phyloP scores from a whole-genome alignment of 1,139 yeast genomes.

The Pichia sp. region DNA sequence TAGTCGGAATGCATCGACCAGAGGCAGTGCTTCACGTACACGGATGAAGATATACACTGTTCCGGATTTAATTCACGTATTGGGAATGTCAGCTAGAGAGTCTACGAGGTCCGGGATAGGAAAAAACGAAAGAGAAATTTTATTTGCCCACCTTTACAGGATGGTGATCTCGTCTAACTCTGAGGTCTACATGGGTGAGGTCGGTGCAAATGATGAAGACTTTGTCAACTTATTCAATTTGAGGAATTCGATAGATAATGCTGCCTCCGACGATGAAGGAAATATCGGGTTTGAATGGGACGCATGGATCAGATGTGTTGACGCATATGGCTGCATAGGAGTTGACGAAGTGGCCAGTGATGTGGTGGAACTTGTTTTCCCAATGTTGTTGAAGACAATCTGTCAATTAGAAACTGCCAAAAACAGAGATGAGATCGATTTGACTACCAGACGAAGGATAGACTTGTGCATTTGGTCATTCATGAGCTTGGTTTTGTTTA shows the following conservation, averaged over 20 bases:
- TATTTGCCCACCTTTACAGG: constrained; percentile 49
- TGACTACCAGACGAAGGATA: constrained; percentile 10
- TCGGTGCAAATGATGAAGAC: constrained; percentile 15
- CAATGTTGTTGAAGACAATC: constrained; percentile 29
- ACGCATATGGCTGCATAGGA: constrained; percentile 44
- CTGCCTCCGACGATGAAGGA: not conserved
- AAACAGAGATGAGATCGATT: constrained; percentile 30
- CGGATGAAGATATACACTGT: constrained; percentile 21
- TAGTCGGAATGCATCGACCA: constrained; percentile 7
- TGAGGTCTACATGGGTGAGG: constrained; percentile 30
- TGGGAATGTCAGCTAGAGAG: constrained; percentile 31
- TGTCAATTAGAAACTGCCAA: constrained; percentile 16
- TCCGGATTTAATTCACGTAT: constrained; percentile 32
- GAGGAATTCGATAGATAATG: constrained; percentile 26
- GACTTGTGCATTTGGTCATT: constrained; percentile 37
- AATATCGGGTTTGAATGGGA: constrained; percentile 35
- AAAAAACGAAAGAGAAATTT: constrained; percentile 44
- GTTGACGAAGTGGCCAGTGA: constrained; percentile 52
- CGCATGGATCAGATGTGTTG: constrained; percentile 36
- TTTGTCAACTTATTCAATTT: constrained; percentile 31
- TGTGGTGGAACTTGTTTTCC: constrained; percentile 40
- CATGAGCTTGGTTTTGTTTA: constrained; percentile 40
- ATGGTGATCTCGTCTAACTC: constrained; percentile 37
- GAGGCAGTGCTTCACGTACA: not conserved
- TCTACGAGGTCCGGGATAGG: constrained; percentile 41